phyloP scores from a whole-genome alignment of 345 rosid species.

The Eucalyptus marginata region DNA sequence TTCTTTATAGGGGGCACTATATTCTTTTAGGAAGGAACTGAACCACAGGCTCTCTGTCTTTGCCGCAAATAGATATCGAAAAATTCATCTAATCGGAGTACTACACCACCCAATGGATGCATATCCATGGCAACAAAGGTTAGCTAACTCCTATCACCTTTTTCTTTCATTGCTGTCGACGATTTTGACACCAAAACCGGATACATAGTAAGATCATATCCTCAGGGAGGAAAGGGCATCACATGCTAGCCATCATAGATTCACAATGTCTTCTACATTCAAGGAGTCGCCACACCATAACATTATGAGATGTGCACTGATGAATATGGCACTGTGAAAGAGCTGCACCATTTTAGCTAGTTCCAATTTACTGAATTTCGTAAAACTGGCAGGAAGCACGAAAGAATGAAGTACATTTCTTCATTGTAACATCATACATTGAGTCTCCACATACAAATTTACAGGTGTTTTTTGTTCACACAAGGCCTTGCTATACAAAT shows the following conservation, averaged over 20 bases:
- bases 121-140: neutral
- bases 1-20: neutral
- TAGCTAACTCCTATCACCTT: neutral
- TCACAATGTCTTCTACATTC: neutral
- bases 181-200: neutral
- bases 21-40: neutral
- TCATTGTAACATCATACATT: neutral
- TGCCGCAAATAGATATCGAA: neutral
- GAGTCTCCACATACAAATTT: neutral
- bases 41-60: neutral
- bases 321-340: neutral
- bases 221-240: neutral
- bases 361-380: neutral
- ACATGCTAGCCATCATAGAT: neutral
- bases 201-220: neutral
- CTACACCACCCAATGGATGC: neutral
- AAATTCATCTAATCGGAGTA: neutral
- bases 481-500: neutral
- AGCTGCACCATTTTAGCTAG: neutral
- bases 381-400: neutral
- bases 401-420: neutral
- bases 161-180: neutral
- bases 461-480: neutral
- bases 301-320: neutral
- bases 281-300: neutral